Conservation (phyloP, 805 yeast genomes). For the Nakazawaea holstii region DNA sequence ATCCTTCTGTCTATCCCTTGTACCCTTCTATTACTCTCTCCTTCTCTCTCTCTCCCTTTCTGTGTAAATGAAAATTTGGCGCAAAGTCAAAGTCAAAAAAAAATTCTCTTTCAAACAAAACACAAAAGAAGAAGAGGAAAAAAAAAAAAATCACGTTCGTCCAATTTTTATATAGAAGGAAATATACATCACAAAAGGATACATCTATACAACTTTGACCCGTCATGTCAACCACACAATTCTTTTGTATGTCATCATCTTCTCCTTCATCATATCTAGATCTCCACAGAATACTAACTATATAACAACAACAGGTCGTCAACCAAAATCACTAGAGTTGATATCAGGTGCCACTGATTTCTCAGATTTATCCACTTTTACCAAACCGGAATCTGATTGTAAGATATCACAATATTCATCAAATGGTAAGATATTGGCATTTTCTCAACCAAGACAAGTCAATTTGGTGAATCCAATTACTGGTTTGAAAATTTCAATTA, state of each 20-base stretch:
- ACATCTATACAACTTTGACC: background rate
- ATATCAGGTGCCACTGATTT: constrained; percentile 42
- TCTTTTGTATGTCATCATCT: constrained; percentile 11
- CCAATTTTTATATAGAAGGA: too few species aligned
- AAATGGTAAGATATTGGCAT: constrained; percentile 65
- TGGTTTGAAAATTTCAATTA: constrained; percentile 38
- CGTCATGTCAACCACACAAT: constrained; percentile 10
- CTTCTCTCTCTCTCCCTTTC: too few species aligned
- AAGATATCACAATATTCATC: constrained; percentile 64
- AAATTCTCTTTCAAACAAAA: too few species aligned
- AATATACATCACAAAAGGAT: too few species aligned
- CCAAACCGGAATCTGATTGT: constrained; percentile 37
- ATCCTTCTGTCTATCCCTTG: background rate
- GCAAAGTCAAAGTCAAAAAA: too few species aligned
- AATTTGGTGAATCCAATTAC: constrained; percentile 50
- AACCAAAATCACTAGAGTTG: constrained; percentile 50
- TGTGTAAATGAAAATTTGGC: background rate
- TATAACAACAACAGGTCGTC: too few species aligned
- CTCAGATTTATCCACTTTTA: constrained; percentile 22
- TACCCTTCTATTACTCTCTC: too few species aligned
- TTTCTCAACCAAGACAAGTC: constrained; percentile 60
- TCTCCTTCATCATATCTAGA: too few species aligned
- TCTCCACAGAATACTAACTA: too few species aligned
- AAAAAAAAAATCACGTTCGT: too few species aligned
- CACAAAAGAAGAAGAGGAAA: too few species aligned